Conservation (phyloP, 108 stramenopile genomes). For the Nannochloropsis gaditana region DNA sequence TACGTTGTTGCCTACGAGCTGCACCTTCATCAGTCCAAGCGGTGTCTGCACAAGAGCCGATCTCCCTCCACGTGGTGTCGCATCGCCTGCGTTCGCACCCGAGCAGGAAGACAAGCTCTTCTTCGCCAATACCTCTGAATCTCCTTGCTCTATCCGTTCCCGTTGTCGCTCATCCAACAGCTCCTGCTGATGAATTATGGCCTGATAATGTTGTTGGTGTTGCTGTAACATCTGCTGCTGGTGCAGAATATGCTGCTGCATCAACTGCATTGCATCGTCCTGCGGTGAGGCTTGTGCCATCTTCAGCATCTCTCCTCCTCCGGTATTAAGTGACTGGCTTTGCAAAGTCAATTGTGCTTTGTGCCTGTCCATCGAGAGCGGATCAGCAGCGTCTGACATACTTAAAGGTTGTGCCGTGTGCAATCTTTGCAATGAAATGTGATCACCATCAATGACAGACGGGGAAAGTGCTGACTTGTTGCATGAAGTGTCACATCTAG, state of each 20-base stretch:
- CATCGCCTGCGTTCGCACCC: not conserved
- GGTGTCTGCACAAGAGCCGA: slow-evolving; percentile 14
- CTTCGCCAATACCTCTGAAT: not conserved
- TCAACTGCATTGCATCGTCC: not conserved
- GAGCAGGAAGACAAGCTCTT: too few species aligned
- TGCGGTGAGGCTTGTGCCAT: not conserved
- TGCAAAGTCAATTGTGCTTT: too few species aligned
- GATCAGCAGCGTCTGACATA: too few species aligned
- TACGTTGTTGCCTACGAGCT: not conserved
- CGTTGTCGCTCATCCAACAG: not conserved
- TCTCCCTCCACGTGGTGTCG: not conserved
- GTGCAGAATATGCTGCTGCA: slow-evolving; percentile 13
- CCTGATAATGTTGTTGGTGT: not conserved
- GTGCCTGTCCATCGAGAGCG: too few species aligned
- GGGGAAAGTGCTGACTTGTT: too few species aligned
- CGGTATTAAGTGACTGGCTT: not conserved
- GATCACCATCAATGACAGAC: too few species aligned
- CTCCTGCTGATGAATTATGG: not conserved
- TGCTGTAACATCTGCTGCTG: not conserved
- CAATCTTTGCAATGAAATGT: too few species aligned
- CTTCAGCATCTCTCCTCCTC: not conserved
- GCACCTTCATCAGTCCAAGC: not conserved
- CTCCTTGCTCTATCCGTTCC: not conserved
- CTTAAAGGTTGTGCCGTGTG: too few species aligned
- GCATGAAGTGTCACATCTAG: too few species aligned